Conservation (phyloP, 2,329 filamentous ascomycete genomes). For the Diaporthe sp. region DNA sequence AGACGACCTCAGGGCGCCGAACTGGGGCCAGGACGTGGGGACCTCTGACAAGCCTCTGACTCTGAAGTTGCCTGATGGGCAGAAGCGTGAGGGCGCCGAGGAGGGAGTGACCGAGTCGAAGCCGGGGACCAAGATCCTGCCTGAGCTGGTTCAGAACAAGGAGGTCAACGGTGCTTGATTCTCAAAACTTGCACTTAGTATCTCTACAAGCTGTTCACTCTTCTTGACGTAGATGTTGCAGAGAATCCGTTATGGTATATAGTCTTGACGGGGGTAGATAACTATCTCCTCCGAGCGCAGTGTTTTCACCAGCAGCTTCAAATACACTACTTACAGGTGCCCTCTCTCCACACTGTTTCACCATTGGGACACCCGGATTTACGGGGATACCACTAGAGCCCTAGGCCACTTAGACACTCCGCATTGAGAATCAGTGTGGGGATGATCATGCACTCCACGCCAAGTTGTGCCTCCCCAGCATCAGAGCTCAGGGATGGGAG, state of each 20-base stretch:
- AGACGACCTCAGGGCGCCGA: conserved; percentile 64
- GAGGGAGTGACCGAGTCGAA: conserved; percentile 45
- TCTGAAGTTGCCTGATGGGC: conserved; percentile 54
- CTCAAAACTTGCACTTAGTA: background rate
- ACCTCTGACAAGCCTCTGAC: conserved; percentile 59
- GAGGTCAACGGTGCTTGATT: conserved; percentile 39
- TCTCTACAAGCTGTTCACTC: no score
- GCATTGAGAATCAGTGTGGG: conserved; percentile 6
- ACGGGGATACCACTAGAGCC: background rate
- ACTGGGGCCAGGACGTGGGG: conserved; percentile 57
- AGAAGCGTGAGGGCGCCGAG: conserved; percentile 52
- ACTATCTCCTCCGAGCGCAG: background rate
- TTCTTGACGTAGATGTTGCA: background rate
- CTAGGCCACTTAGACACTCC: background rate
- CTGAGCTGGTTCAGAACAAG: conserved; percentile 53
- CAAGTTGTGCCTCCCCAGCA: background rate
- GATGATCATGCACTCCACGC: background rate
- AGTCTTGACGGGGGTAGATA: background rate
- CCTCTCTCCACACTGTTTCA: background rate
- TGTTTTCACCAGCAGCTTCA: background rate
- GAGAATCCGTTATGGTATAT: background rate
- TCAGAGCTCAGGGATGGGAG: background rate
- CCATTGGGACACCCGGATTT: background rate
- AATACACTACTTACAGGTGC: background rate
- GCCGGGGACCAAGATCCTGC: conserved; percentile 53